Conservation (phyloP, 2,329 filamentous ascomycete genomes). For the Fusarium globosum region DNA sequence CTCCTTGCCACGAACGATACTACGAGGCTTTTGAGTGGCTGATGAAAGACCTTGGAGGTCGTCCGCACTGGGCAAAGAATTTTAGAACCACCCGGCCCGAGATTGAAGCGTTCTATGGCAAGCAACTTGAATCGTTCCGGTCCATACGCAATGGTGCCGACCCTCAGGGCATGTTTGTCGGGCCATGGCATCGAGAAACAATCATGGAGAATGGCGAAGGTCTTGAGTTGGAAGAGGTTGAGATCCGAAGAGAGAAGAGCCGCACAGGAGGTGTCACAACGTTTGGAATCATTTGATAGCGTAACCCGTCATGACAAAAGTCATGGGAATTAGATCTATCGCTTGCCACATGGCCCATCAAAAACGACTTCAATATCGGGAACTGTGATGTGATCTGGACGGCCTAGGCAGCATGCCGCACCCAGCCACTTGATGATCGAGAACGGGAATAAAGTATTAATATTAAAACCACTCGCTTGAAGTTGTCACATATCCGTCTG, state of each 20-base stretch:
- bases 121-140: conserved; percentile 74
- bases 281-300: conserved; percentile 38
- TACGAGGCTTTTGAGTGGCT: conserved; percentile 92
- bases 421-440: neutral
- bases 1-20: conserved; percentile 80
- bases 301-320: conserved; percentile 11
- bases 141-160: conserved; percentile 76
- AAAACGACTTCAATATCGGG: conserved; percentile 3
- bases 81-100: conserved; percentile 72
- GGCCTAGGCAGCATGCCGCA: neutral
- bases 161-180: conserved; percentile 87
- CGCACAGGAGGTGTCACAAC: conserved; percentile 43
- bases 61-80: conserved; percentile 95
- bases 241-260: conserved; percentile 44
- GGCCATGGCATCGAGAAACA: conserved; percentile 85
- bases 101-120: conserved; percentile 75
- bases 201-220: conserved; percentile 59
- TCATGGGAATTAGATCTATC: conserved; percentile 9
- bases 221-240: conserved; percentile 53
- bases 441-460: conserved; percentile 22
- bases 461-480: conserved; percentile 26
- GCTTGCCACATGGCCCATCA: neutral
- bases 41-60: conserved; percentile 85
- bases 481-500: conserved; percentile 25
- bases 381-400: neutral